Evolutionary conservation across 2,329 filamentous ascomycete species (phyloP).

Genomic region (Aspergillus carbonarius): DNA sequence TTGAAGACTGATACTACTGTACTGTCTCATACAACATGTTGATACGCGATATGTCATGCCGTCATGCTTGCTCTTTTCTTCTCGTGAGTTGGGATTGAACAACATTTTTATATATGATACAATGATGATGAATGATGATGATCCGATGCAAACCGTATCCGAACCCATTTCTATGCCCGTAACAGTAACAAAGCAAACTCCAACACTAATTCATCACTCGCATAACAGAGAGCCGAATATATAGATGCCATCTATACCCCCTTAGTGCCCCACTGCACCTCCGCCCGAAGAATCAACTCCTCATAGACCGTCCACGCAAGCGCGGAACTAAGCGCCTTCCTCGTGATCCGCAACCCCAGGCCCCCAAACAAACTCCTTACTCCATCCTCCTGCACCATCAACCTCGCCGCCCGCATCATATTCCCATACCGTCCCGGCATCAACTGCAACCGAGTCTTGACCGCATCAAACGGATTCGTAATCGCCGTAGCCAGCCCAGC

Average conservation of each 20-base stretch:
- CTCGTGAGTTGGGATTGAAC: slow-evolving; percentile 22
- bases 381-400: slow-evolving; percentile 82
- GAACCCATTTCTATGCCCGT: background rate
- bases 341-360: slow-evolving; percentile 77
- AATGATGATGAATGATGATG: slow-evolving; percentile 12
- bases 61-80: slow-evolving; percentile 8
- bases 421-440: slow-evolving; percentile 82
- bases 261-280: slow-evolving; percentile 45
- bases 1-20: background rate
- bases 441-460: slow-evolving; percentile 92
- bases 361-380: slow-evolving; percentile 80
- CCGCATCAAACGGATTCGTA: slow-evolving; percentile 94
- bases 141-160: background rate
- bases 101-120: slow-evolving; percentile 22
- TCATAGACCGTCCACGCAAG: slow-evolving; percentile 97
- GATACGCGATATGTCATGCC: slow-evolving; percentile 6
- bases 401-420: slow-evolving; percentile 70
- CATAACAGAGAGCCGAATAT: background rate
- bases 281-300: slow-evolving; percentile 77
- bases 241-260: slow-evolving; percentile 16
- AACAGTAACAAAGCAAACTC: slow-evolving; percentile 3
- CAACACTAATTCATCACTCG: background rate
- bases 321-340: slow-evolving; percentile 92
- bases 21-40: background rate
- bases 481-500: slow-evolving; percentile 80